Base-by-base conservation (phyloP, 2,329 filamentous ascomycete genomes). In the Cladosporium sp. region DNA sequence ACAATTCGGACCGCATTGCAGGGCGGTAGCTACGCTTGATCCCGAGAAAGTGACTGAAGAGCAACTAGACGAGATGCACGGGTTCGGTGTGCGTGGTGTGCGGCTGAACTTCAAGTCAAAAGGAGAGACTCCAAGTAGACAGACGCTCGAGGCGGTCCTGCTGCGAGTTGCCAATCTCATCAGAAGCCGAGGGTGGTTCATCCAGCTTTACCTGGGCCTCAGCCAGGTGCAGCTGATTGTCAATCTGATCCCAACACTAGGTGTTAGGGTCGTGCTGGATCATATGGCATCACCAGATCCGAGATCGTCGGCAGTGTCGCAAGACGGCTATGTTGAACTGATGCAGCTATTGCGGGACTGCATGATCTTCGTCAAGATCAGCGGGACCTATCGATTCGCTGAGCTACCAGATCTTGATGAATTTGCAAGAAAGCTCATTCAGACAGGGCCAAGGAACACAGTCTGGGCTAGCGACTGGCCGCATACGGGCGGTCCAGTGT, bases 401-500 rank as follows among this genome's bases (percentile, higher is more conserved):
- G 55, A 57, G n/a, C 33, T 57, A 16, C 55, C 55, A 35, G 33
- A 57, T 57, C 55, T 57, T 40, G 55, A 57, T 8, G 18, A 21
- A 1, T 57, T 40, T 16, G 55, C 55, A 26, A 57, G 33, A 26
- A 12, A 40, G 31, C 31, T 57, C 16, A 57, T 40, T 11, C 5
- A 28, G 14, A n/a, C 31, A 8, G 55, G 55, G 12, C 55, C 31
- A 21, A 35, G 6, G 2, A 57, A 57, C 21, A 33, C 33, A 26
- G 55, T 57, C 21, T 57, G 55, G 55, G 55, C 55, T 4, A 57
- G 55, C 31, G 55, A 57, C 14, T 57, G 55, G 55, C 55, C 55
- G 10, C 55, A 57, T 16, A 57, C 33, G 11, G 55, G 55, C 10
- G 55, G 55, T 18, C 33, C 55, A 16, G 16, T 28, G 16, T 23